Conservation (phyloP, 1,284 basidiomycete species). For the Trichosporon asahii region DNA sequence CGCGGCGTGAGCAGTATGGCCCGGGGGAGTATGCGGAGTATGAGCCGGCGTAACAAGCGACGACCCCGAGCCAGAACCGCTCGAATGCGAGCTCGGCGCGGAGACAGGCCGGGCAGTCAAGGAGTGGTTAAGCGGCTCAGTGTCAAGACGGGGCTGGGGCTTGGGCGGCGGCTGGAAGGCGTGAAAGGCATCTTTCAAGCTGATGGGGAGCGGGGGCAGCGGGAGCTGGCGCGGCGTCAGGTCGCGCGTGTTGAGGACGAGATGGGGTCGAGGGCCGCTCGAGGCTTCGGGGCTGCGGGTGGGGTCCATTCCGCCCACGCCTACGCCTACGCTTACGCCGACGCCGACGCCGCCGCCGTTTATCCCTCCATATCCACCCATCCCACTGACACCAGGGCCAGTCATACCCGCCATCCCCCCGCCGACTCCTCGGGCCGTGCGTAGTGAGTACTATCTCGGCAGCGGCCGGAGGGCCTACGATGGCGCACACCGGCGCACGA, state of each 20-base stretch:
- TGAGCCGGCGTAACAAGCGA: background rate
- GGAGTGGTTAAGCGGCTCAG: background rate
- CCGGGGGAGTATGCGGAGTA: background rate
- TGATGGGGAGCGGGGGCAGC: background rate
- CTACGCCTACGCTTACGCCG: background rate
- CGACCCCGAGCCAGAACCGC: background rate
- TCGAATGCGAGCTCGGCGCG: background rate
- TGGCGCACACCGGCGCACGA: background rate
- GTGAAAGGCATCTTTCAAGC: background rate
- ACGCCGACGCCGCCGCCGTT: background rate
- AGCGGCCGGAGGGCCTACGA: background rate
- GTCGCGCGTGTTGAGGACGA: background rate
- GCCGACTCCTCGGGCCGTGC: conserved; percentile 47
- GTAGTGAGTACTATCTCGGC: conserved; percentile 37
- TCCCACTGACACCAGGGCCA: background rate
- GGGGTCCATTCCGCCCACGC: background rate
- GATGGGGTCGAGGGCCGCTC: no score
- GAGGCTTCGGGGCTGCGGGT: no score
- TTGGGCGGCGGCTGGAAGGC: background rate
- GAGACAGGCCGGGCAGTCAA: background rate
- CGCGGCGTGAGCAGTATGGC: no score
- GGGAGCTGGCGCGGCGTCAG: background rate
- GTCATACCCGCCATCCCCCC: no score
- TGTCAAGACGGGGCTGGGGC: background rate
- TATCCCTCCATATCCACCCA: background rate